Evolutionary conservation across 768 basidiomycete genomes (phyloP).

Genomic region (Brasilioporus rufonigricans): DNA sequence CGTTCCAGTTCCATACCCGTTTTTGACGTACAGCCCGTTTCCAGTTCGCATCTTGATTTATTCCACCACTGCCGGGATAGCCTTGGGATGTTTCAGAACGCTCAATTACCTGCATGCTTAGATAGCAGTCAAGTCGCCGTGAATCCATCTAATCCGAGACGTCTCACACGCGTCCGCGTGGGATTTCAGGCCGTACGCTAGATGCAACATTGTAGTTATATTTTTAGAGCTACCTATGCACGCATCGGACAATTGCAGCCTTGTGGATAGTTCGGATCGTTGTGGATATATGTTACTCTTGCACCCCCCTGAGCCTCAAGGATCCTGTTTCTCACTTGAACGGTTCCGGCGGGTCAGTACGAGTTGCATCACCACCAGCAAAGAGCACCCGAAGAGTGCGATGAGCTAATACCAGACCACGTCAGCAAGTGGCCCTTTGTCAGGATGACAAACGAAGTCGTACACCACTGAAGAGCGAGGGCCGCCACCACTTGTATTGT

Average conservation of each 20-base stretch:
- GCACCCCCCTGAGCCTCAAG: background rate
- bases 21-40: slow-evolving; percentile 62
- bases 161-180: background rate
- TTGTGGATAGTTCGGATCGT: background rate
- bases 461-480: slow-evolving; percentile 50
- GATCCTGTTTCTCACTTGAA: background rate
- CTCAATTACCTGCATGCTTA: slow-evolving; percentile 58
- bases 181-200: background rate
- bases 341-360: background rate
- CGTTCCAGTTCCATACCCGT: slow-evolving; percentile 79
- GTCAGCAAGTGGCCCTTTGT: background rate
- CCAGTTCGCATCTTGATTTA: slow-evolving; percentile 59
- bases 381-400: background rate
- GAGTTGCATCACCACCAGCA: slow-evolving; percentile 9
- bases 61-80: slow-evolving; percentile 45
- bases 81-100: slow-evolving; percentile 51
- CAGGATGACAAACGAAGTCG: background rate
- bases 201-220: background rate
- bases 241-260: background rate
- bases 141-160: background rate
- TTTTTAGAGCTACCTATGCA: background rate
- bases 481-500: slow-evolving; percentile 54
- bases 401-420: slow-evolving; percentile 2
- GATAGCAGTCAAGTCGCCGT: background rate
- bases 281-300: background rate